Base-by-base conservation (phyloP, 306 rosid species). In the Fragaria iinumae region DNA sequence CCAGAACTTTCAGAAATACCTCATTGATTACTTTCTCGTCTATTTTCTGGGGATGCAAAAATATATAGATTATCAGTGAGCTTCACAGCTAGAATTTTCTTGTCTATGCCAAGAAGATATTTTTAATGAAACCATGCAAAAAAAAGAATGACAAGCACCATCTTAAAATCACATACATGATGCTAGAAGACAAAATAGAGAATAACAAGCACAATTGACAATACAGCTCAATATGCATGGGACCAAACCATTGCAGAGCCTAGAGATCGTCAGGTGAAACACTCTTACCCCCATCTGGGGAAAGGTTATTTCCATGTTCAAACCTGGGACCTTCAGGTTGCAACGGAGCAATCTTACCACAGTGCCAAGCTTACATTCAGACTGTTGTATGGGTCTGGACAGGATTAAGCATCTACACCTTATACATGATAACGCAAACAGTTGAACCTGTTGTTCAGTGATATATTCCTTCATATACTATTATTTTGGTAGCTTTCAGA, bases 1-100 rank as follows among this genome's bases (percentile, higher is more conserved):
- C 97, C 65, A 95, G 93, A 79, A 87, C 96, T 88, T 89, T 95
- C 86, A 82, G 70, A 87, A 95, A 88, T 69, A 92, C 97, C 67
- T 83, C 92, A 59, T 92, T 84, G 85, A 95, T 85, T 65, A 97
- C 89, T 79, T 87, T 88, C 87, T 95, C 97, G 67, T 95, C 96
- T 79, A 95, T 80, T 88, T 95, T 95, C 98, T 95, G 90, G 18
- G 50, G 65, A 86, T 36, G 52, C 74, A 47, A 64, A 62, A 49
- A 71, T 4, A 73, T 67, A 70, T 60, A 17, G 21, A 18, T 50
- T 29, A 64, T 63, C 39, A 70, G n/a, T 69, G 45, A 50, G 20
- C 36, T 49, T 47, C 60, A 80, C 66, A 21, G 71, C 76, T 17
- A 47, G n/a, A 21, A 27, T 68, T 60, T 53, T 49, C 70, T 39